Percentiles rank a stretch among this genome's conserved stretches.
These are phyloP conservation scores for Mucor piriformis DNA, from an alignment of 371 early-diverging fungal genomes.

Conservation along the genomic window DNA sequence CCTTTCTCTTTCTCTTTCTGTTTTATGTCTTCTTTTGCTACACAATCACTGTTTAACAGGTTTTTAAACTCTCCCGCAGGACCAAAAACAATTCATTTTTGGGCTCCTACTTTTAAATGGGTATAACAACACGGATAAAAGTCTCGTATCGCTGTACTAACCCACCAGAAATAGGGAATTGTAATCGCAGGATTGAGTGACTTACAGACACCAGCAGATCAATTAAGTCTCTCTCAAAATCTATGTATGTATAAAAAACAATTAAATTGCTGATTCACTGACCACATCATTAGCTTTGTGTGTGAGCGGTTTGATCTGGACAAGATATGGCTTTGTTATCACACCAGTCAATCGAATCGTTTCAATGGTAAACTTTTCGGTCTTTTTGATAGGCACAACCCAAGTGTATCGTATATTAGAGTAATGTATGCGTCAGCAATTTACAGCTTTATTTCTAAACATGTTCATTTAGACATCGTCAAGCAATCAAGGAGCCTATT, in stretches of 20 bases:
- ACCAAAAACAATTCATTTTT: conserved; percentile 56
- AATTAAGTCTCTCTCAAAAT: conserved; percentile 74
- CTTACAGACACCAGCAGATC: conserved; percentile 85
- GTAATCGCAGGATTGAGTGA: conserved; percentile 87
- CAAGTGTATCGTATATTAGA: conserved; percentile 75
- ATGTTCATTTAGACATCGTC: conserved; percentile 22
- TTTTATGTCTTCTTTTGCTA: conserved; percentile 40
- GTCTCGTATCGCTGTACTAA: not conserved
- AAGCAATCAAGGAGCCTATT: conserved; percentile 3
- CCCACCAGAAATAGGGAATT: conserved; percentile 27
- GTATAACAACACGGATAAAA: conserved; percentile 14
- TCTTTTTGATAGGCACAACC: conserved; percentile 74
- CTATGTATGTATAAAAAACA: conserved; percentile 40
- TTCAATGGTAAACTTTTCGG: conserved; percentile 85
- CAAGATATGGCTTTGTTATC: conserved; percentile 86
- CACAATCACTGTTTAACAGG: conserved; percentile 57
- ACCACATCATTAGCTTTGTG: conserved; percentile 62
- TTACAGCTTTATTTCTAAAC: too few species aligned
- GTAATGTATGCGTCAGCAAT: too few species aligned
- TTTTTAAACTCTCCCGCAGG: conserved; percentile 85
- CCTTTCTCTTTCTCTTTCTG: conserved; percentile 14
- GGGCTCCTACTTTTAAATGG: conserved; percentile 58
- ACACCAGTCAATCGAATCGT: conserved; percentile 84
- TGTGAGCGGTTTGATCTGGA: conserved; percentile 92
- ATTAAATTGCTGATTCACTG: not conserved